Base-by-base conservation (phyloP, 352 stramenopile species). In the Globisporangium lucens region DNA sequence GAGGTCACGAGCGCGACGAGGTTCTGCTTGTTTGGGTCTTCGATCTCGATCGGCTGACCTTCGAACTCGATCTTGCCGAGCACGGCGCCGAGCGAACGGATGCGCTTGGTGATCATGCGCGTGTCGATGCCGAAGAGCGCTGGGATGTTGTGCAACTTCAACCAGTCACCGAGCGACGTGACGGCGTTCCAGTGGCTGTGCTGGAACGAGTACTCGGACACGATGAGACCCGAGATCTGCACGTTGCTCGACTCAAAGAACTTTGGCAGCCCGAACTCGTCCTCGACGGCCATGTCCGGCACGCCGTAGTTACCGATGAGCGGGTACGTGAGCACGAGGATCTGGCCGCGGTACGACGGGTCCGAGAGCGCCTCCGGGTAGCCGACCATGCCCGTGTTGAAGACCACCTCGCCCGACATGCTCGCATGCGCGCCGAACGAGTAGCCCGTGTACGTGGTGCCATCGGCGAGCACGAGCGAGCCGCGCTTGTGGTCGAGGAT, bases 311-410 rank as follows among this genome's bases (percentile, higher is more conserved):
- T 99, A 49, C 96, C 96, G 72, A 99, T 89, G 75, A 99, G 91
- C 29, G 96, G 96, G 77, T 96, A 98, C 5, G 96, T 98, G 71
- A 98, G 90, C 70, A 90, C 94, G 13, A 99, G 80, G 78, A 99
- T 98, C 79, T 99, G 96, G 47, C 97, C 97, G 62, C 95, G 91
- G 76, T 99, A 99, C 36, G 86, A 98, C 38, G 97, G 92, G 77
- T 99, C 97, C 12, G 97, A 99, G 52, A 99, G 85, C 24, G 94
- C 90, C 74, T 99, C 97, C 15, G 96, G 95, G 78, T 99, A 99
- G 24, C 97, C 97, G 17, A 99, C 96, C 97, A 99, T 99, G 62
- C 94, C 97, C 15, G 97, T 99, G 66, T 96, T 99, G 79, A 99
- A 99, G 36, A 99, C 97, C 12, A 99, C 86, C 69, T 93, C 84